Percentiles rank a stretch among this genome's conserved stretches.
Evolutionary conservation across 768 basidiomycete species (phyloP).

Genomic region (Galerina marginata): DNA sequence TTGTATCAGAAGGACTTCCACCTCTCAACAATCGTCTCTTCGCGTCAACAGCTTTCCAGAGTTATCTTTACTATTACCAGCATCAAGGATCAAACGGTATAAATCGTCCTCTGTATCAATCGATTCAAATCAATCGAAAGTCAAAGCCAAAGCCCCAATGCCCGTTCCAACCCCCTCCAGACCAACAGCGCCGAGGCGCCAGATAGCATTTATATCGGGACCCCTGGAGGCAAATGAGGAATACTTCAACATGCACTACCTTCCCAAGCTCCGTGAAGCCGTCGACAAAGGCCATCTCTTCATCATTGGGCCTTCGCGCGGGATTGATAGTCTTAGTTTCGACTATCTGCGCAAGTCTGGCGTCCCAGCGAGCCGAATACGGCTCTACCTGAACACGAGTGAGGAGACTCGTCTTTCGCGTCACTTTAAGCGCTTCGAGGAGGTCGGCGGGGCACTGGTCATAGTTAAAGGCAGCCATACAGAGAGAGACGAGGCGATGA

Average conservation of each 20-base stretch:
- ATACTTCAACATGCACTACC: slow-evolving; percentile 26
- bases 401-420: slow-evolving; percentile 16
- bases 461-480: slow-evolving; percentile 28
- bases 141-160: too few species aligned
- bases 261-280: slow-evolving; percentile 15
- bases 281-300: slow-evolving; percentile 27
- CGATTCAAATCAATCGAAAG: too few species aligned
- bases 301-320: slow-evolving; percentile 26
- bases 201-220: slow-evolving; percentile 18
- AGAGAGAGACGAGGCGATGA: slow-evolving; percentile 34
- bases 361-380: slow-evolving; percentile 19
- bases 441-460: slow-evolving; percentile 21
- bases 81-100: too few species aligned
- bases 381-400: slow-evolving; percentile 23
- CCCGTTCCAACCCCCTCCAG: not conserved
- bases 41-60: too few species aligned
- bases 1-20: too few species aligned
- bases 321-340: slow-evolving; percentile 26
- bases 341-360: slow-evolving; percentile 18
- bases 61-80: too few species aligned
- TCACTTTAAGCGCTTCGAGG: slow-evolving; percentile 19
- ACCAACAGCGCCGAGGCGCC: not conserved
- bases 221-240: slow-evolving; percentile 14
- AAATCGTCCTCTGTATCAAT: too few species aligned
- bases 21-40: too few species aligned